A percentile compares a stretch with the other conserved stretches of the same genome.
Conservation (phyloP, 176 grass and related monocot genomes). For the Thinopyrum elongatum region DNA sequence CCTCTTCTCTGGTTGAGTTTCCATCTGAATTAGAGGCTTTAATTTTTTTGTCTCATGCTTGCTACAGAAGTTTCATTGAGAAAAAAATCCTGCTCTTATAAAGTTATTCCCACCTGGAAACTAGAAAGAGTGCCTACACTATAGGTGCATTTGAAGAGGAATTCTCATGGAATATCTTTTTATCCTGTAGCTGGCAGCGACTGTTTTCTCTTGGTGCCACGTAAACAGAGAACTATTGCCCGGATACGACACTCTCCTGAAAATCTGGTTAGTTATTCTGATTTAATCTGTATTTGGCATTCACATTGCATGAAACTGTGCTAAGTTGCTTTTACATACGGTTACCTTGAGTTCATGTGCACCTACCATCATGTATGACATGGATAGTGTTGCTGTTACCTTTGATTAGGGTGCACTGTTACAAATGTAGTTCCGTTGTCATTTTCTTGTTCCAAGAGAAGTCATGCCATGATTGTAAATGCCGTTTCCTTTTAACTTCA, state of each 20-base stretch:
- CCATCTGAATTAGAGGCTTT: slow-evolving; percentile 18
- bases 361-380: slow-evolving; percentile 4
- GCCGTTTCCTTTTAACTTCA: neutral
- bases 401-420: neutral
- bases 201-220: slow-evolving; percentile 72
- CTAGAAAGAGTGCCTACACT: neutral
- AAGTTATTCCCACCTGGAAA: neutral
- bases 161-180: slow-evolving; percentile 19
- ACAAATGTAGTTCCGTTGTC: neutral
- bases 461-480: neutral
- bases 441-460: neutral
- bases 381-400: neutral
- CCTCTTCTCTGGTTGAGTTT: neutral
- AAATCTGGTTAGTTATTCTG: slow-evolving; percentile 69
- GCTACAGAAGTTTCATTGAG: slow-evolving; percentile 1
- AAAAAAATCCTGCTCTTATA: slow-evolving; percentile 10
- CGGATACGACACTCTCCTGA: slow-evolving; percentile 74
- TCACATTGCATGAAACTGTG: neutral
- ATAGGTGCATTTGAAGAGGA: neutral
- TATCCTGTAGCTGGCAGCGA: slow-evolving; percentile 65
- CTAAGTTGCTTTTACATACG: neutral
- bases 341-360: neutral
- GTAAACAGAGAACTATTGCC: slow-evolving; percentile 64
- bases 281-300: slow-evolving; percentile 5
- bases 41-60: slow-evolving; percentile 11